Conservation (phyloP, 176 grass and related monocot genomes). For the Triticum urartu region DNA sequence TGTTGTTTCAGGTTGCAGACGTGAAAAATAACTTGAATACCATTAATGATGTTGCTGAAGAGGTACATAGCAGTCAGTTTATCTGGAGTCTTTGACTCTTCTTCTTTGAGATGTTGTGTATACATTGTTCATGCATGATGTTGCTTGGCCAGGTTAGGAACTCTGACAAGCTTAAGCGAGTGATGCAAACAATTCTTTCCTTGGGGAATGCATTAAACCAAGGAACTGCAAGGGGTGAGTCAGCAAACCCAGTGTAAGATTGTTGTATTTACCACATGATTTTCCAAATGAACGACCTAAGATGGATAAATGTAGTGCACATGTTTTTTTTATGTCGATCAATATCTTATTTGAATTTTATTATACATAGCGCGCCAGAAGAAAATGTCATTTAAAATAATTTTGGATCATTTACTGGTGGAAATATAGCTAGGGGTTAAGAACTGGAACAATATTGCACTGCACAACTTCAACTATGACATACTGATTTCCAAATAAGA, state of each 20-base stretch:
- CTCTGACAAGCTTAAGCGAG: constrained; percentile 78
- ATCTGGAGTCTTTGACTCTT: neutral
- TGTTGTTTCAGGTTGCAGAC: constrained; percentile 68
- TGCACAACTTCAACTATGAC: neutral
- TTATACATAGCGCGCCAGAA: neutral
- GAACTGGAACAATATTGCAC: constrained; percentile 2
- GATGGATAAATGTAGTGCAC: constrained; percentile 1
- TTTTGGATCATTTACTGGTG: neutral
- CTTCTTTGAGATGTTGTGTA: constrained; percentile 20
- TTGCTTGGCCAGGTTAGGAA: constrained; percentile 63
- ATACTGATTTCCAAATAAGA: neutral
- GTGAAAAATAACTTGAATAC: constrained; percentile 76
- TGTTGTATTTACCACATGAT: constrained; percentile 17
- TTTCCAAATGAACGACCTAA: constrained; percentile 14
- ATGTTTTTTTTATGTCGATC: neutral
- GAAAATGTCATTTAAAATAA: neutral
- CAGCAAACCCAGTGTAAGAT: neutral
- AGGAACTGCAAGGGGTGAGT: constrained; percentile 96
- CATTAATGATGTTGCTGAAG: constrained; percentile 73
- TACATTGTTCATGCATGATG: constrained; percentile 26
- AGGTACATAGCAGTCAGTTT: constrained; percentile 49
- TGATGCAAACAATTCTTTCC: constrained; percentile 96
- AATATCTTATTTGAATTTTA: neutral
- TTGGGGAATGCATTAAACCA: constrained; percentile 96
- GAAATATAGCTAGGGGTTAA: constrained; percentile 16